Evolutionary conservation across 495 filamentous ascomycete genomes (phyloP), one percentile per base, ranked within the genome.

Genomic region (Talaromyces thailandensis): DNA sequence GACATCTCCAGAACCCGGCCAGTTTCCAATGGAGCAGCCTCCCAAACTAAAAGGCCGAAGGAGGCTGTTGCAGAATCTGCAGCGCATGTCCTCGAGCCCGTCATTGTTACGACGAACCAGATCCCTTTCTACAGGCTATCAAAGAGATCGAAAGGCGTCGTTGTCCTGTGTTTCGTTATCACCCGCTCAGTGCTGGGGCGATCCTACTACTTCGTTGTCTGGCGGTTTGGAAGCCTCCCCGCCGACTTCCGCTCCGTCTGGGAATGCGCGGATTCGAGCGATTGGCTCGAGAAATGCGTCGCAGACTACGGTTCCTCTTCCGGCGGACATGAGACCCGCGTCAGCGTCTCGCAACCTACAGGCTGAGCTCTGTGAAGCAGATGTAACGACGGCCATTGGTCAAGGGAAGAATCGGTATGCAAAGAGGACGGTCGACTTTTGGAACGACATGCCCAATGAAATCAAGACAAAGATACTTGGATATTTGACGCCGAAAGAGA

Each of bases 71-170:
- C 86, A 91, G 63, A 86, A 85, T 56, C 81, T 98, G 56, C 87
- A 95, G 67, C 89, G 92, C 48, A 94, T 98, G 63, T 89, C 92
- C 16, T 97, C 94, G 2, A 92, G 89, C 2, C 88, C 91, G 9
- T 88, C 90, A 24, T 76, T 98, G 28, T 74, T 82, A 31, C 84
- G 85, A 58, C 70, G 86, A 56, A 79, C 84, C 28, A 83, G 88
- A 64, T 79, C 77, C 32, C 73, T 77, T 51, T 81, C 84, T 6
- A 76, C 77, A 37, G 77, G 75, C 32, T 87, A 87, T 66, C 77
- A 88, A 65, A 82, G 83, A 61, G 79, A 85, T 55, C 84, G 86
- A 63, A 88, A 84, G 71, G 89, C 86, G 3, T 95, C 88, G 16
- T 78, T 96, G 63, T 97, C 94, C 21, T 97, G 92, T 69, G 86